Conservation (phyloP, 225 moss, liverwort and hornwort genomes). For the Takakia lepidozioides region DNA sequence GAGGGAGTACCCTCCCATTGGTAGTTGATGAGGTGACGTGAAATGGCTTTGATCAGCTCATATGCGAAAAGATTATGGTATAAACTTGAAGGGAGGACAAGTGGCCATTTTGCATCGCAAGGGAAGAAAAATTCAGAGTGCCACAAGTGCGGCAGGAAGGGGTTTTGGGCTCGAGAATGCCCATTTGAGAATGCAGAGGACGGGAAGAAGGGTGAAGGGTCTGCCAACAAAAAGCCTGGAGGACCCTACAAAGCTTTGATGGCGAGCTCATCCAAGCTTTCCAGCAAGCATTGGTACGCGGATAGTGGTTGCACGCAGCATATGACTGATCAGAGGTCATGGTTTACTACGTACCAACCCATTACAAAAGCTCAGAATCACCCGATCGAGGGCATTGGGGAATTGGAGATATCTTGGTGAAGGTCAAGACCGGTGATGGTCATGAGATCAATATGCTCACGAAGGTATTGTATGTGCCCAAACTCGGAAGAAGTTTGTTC, state of each 20-base stretch:
- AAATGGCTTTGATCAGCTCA: no score
- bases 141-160: background rate
- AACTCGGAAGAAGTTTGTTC: background rate
- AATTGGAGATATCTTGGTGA: background rate
- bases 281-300: background rate
- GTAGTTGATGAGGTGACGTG: no score
- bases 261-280: background rate
- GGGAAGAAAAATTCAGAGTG: no score
- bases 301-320: conserved; percentile 1
- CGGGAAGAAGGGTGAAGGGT: background rate
- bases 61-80: no score
- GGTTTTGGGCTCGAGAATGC: background rate
- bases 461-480: background rate
- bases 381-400: no score
- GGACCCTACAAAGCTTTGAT: conserved; percentile 1
- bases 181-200: background rate
- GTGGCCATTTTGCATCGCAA: no score
- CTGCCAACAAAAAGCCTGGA: background rate
- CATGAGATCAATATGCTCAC: background rate
- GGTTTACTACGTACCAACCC: background rate
- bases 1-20: no score
- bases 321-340: background rate
- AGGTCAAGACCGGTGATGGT: background rate
- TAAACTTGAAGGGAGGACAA: no score
- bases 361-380: background rate